Evolutionary conservation across 2,329 filamentous ascomycete species (phyloP).

Genomic region (Hortaea sp.): DNA sequence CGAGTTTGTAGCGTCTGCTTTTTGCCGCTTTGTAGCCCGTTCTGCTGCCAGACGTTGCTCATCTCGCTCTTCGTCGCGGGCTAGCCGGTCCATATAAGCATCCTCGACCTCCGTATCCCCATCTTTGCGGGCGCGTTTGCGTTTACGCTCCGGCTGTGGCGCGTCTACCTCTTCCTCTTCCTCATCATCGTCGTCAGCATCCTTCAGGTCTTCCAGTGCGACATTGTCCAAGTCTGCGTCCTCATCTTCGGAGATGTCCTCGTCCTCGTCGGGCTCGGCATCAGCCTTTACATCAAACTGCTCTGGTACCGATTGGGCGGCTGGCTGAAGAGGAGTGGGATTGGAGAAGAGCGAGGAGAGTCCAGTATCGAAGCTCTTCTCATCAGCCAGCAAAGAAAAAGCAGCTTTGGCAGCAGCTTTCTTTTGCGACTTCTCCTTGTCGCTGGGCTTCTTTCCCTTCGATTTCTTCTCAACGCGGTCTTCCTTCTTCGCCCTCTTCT

Average conservation of each 20-base stretch:
- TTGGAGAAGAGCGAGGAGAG: conserved; percentile 36
- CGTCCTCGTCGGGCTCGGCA: background rate
- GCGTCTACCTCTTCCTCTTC: conserved; percentile 8
- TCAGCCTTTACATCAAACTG: background rate
- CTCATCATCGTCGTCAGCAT: conserved; percentile 7
- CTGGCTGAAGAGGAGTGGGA: background rate
- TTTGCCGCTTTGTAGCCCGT: conserved; percentile 21
- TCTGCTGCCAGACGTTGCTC: conserved; percentile 17
- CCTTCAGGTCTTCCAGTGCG: conserved; percentile 13
- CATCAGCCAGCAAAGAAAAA: conserved; percentile 21
- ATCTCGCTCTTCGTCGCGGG: conserved; percentile 32
- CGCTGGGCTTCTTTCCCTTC: background rate
- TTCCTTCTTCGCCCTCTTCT: conserved; percentile 10
- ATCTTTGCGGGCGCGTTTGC: conserved; percentile 46
- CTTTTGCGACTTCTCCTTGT: conserved; percentile 9
- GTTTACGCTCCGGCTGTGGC: conserved; percentile 19
- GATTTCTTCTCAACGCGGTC: conserved; percentile 10
- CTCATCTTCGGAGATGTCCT: background rate
- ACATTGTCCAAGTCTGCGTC: conserved; percentile 6
- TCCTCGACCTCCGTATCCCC: conserved; percentile 57
- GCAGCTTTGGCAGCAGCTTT: conserved; percentile 6
- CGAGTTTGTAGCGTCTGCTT: conserved; percentile 2
- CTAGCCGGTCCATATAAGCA: conserved; percentile 58
- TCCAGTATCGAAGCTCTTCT: conserved; percentile 32
- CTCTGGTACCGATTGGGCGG: conserved; percentile 1